Conservation (phyloP, 1,139 yeast species). For the Pichia sp. region DNA sequence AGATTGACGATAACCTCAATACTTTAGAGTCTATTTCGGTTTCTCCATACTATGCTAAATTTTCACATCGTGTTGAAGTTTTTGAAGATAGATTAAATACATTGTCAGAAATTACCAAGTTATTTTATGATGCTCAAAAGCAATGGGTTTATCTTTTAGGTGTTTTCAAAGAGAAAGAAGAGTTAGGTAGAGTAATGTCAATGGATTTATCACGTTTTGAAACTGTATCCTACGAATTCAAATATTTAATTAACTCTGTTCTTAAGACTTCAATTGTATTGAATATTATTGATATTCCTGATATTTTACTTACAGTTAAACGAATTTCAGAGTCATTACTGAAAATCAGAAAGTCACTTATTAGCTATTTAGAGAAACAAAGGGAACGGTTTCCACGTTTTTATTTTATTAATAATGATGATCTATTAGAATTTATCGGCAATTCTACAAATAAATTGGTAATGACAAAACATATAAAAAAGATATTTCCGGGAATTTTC, state of each 20-base stretch:
- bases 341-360: slow-evolving; percentile 59
- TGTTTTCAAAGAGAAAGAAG: slow-evolving; percentile 55
- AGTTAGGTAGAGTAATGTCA: slow-evolving; percentile 59
- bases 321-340: slow-evolving; percentile 50
- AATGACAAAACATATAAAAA: slow-evolving; percentile 57
- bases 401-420: slow-evolving; percentile 88
- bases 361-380: slow-evolving; percentile 76
- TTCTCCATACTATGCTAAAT: slow-evolving; percentile 56
- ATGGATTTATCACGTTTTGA: slow-evolving; percentile 64
- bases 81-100: slow-evolving; percentile 53
- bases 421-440: slow-evolving; percentile 77
- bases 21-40: slow-evolving; percentile 64
- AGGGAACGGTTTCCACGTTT: slow-evolving; percentile 75
- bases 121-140: slow-evolving; percentile 82
- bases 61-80: slow-evolving; percentile 51
- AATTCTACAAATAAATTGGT: slow-evolving; percentile 44
- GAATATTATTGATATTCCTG: slow-evolving; percentile 52
- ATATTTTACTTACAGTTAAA: slow-evolving; percentile 42
- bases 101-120: slow-evolving; percentile 49
- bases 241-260: slow-evolving; percentile 44
- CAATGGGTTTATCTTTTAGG: slow-evolving; percentile 87
- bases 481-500: slow-evolving; percentile 66
- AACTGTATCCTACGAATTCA: slow-evolving; percentile 57
- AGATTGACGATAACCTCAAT: slow-evolving; percentile 54
- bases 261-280: slow-evolving; percentile 47